A percentile compares a stretch with the other conserved stretches of the same genome.
phyloP scores from a whole-genome alignment of 2,329 filamentous ascomycete species.

The Botrytis deweyae region DNA sequence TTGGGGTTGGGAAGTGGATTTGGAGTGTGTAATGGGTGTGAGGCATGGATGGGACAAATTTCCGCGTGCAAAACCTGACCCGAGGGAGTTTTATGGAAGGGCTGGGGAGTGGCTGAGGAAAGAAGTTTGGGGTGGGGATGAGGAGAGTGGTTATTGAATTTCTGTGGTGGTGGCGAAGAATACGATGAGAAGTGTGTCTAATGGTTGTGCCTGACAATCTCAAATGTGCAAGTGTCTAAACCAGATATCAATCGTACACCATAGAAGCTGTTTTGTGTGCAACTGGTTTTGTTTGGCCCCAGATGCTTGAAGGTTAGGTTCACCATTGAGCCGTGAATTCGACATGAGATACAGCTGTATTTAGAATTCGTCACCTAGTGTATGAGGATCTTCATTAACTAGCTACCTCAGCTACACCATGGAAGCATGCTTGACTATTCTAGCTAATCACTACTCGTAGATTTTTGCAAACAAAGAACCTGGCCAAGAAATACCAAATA shows the following conservation, averaged over 20 bases:
- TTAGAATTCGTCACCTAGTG: fast-evolving
- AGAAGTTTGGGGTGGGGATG: slow-evolving; percentile 12
- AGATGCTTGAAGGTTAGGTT: not conserved
- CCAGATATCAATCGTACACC: not conserved
- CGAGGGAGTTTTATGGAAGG: slow-evolving; percentile 13
- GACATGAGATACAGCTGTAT: not conserved
- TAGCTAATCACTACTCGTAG: not conserved
- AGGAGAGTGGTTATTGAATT: not conserved
- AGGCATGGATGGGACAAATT: slow-evolving; percentile 34
- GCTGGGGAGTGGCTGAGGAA: slow-evolving; percentile 13
- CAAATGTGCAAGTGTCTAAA: not conserved
- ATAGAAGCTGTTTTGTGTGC: not conserved
- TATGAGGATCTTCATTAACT: fast-evolving
- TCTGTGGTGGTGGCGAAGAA: not conserved
- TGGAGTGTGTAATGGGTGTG: slow-evolving; percentile 29
- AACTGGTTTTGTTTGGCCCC: not conserved
- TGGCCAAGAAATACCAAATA: not conserved
- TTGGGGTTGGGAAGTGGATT: slow-evolving; percentile 30
- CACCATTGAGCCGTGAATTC: not conserved
- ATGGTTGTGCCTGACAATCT: not conserved
- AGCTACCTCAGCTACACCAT: not conserved
- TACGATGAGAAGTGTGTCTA: not conserved
- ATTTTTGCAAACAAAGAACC: not conserved
- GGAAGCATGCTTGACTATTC: not conserved
- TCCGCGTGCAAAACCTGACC: slow-evolving; percentile 10